Base-by-base conservation (phyloP, 176 grass and related monocot species). In the Pontederia crassipes region DNA sequence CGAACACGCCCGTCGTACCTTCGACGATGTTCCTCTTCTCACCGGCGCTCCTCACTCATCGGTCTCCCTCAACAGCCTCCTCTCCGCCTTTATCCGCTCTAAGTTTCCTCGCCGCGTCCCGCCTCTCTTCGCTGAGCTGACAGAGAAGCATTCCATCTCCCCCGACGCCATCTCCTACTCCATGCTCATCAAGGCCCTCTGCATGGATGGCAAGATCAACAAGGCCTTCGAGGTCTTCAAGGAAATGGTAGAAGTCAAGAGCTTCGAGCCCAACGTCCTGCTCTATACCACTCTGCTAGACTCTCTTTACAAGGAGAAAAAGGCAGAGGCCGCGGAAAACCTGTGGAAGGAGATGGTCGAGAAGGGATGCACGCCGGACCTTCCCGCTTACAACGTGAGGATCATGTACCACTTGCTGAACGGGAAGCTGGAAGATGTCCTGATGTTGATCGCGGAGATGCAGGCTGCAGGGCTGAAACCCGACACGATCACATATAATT, bases 331-430 rank as follows among this genome's bases (percentile, higher is more conserved):
- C 27, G 91, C 81, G 0, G 66, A 90, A 67, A 28, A 29, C 7
- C 28, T 96, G 65, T 90, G 91, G 91, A 72, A 80, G 48, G 78
- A 96, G 66, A 96, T 90, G 86, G 8, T 76, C 32, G 66, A 61
- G 49, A 85, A 66, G 46, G 83, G 78, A n/a, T 64, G 67, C 61
- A 49, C 49, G 56, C 86, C 74, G 0, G 86, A 96, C 71, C 57
- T 57, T 10, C 58, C 48, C 0, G 29, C 78, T 9, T 96, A 96
- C 55, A 90, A 87, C 80, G 86, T 87, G 13, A 96, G 82, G 52
- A 55, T 67, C 20, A 53, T 47, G 54, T 18, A 80, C 11, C 58
- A 60, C 2, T 65, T 10, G 12, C 10, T 67, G 11, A 17, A 68
- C 9, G 80, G 80, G 12, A 81, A 79, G 69, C 70, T 62, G 1